Evolutionary conservation across 495 filamentous ascomycete species (phyloP).

Genomic region (Penicillium longicatenatum): DNA sequence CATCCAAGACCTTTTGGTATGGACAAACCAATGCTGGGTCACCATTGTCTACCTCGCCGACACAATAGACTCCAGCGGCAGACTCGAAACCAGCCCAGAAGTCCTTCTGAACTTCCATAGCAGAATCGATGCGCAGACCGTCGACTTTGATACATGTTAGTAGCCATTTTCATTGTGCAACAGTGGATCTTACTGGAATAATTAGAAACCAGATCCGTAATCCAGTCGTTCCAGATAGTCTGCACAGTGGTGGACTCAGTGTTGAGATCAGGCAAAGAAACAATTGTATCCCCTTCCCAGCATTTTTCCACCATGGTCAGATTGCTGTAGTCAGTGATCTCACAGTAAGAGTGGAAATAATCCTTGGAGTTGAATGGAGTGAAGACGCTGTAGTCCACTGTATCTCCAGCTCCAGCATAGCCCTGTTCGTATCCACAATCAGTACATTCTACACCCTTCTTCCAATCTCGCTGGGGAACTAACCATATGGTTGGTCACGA

Average conservation of each 20-base stretch:
- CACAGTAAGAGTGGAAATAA: slow-evolving; percentile 70
- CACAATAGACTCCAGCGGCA: slow-evolving; percentile 69
- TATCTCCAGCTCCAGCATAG: slow-evolving; percentile 52
- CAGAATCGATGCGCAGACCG: slow-evolving; percentile 76
- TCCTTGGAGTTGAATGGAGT: slow-evolving; percentile 62
- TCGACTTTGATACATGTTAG: slow-evolving; percentile 51
- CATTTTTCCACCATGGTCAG: slow-evolving; percentile 52
- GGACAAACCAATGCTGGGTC: slow-evolving; percentile 61
- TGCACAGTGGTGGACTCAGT: slow-evolving; percentile 61
- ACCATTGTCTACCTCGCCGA: slow-evolving; percentile 70
- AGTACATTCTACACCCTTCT: neutral
- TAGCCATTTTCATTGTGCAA: neutral
- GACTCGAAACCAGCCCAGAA: slow-evolving; percentile 67
- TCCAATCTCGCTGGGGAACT: slow-evolving; percentile 2
- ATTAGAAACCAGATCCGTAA: slow-evolving; percentile 60
- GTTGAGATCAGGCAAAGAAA: slow-evolving; percentile 69
- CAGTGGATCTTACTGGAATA: slow-evolving; percentile 54
- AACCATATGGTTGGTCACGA: slow-evolving; percentile 78
- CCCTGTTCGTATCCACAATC: slow-evolving; percentile 38
- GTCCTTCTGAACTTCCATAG: slow-evolving; percentile 67
- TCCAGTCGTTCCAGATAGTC: slow-evolving; percentile 65
- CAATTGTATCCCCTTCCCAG: slow-evolving; percentile 64
- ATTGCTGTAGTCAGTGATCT: slow-evolving; percentile 63
- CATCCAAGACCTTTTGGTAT: slow-evolving; percentile 63
- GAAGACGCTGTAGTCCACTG: slow-evolving; percentile 63